phyloP scores from a whole-genome alignment of 2,329 filamentous ascomycete genomes.

The Neofusicoccum cordaticola region DNA sequence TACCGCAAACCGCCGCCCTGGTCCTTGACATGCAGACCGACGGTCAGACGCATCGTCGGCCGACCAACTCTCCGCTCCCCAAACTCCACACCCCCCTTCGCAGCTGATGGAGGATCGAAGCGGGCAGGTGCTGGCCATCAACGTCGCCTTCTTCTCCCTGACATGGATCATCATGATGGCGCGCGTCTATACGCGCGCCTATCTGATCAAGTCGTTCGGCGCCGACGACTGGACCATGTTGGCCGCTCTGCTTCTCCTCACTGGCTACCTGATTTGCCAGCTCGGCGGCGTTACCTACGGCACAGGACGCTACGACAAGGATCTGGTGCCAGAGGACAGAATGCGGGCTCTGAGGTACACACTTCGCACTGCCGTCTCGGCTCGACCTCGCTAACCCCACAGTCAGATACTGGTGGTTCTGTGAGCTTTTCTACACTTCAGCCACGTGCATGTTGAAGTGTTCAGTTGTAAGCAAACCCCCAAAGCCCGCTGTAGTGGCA shows the following conservation, averaged over 20 bases:
- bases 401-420: constrained; percentile 50
- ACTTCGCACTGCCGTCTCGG: background rate
- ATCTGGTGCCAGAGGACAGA: constrained; percentile 30
- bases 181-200: constrained; percentile 37
- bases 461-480: constrained; percentile 39
- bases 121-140: constrained; percentile 28
- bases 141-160: constrained; percentile 36
- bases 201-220: constrained; percentile 38
- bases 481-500: no score
- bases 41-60: background rate
- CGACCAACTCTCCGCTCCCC: background rate
- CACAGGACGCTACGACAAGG: constrained; percentile 36
- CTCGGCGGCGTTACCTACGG: constrained; percentile 39
- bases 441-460: constrained; percentile 50
- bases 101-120: constrained; percentile 23
- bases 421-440: constrained; percentile 54
- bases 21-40: background rate
- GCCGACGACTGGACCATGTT: constrained; percentile 43
- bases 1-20: background rate
- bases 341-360: constrained; percentile 29
- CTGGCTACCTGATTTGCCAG: constrained; percentile 40
- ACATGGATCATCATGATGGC: constrained; percentile 38
- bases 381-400: constrained; percentile 21
- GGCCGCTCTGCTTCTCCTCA: constrained; percentile 38
- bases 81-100: background rate